phyloP scores from a whole-genome alignment of 306 rosid species.

The Lathyrus oleraceus region DNA sequence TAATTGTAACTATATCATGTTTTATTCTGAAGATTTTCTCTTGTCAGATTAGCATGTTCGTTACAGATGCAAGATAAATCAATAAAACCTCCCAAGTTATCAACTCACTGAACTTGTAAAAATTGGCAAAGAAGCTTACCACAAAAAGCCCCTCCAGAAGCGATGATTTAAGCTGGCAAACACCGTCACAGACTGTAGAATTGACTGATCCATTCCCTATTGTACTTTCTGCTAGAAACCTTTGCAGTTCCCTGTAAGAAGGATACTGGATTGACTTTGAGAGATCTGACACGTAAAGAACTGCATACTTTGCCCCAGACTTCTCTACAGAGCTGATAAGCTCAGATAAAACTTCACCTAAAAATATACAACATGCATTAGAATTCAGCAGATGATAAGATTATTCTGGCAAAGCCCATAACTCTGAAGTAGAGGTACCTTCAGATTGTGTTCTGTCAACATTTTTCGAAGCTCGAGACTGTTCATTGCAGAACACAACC shows the following conservation, averaged over 20 bases:
- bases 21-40: conserved; percentile 6
- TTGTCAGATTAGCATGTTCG: conserved; percentile 1
- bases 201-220: conserved; percentile 49
- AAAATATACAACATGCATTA: conserved; percentile 35
- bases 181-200: conserved; percentile 60
- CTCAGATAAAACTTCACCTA: conserved; percentile 65
- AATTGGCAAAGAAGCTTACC: conserved; percentile 54
- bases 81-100: background rate
- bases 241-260: conserved; percentile 65
- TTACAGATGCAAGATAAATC: conserved; percentile 18
- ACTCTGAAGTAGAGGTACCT: conserved; percentile 52
- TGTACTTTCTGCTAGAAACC: conserved; percentile 75
- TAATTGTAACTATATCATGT: background rate
- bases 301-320: conserved; percentile 80
- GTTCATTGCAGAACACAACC: conserved; percentile 73
- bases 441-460: conserved; percentile 53
- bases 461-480: conserved; percentile 43
- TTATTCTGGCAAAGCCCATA: conserved; percentile 18
- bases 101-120: conserved; percentile 13
- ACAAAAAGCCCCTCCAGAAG: conserved; percentile 90
- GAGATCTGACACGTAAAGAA: conserved; percentile 85
- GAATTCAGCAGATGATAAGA: conserved; percentile 34
- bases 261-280: conserved; percentile 61
- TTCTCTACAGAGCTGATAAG: conserved; percentile 68
- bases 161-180: conserved; percentile 87